Evolutionary conservation across 2,329 filamentous ascomycete species (phyloP), one percentile per base, ranked within the genome.

Genomic region (Penicillium glabrum): DNA sequence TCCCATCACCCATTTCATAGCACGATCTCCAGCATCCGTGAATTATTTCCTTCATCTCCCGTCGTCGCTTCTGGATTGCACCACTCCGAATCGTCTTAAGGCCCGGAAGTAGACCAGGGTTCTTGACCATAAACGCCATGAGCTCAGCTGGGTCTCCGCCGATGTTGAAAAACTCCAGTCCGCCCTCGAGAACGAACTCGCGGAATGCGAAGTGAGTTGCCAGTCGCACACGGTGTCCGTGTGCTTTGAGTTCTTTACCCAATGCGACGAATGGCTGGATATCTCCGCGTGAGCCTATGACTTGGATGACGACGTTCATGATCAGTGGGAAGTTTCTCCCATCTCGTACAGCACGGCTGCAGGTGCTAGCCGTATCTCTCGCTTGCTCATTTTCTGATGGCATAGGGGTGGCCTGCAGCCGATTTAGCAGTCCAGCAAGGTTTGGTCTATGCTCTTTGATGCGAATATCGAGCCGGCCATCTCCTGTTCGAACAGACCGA

Each of bases 121-220:
- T 89, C 73, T 93, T 93, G 48, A 95, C 91, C 91, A 95, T 95
- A 67, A 93, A 95, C 1, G 91, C 89, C 89, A 91, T 92, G 45
- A 91, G 79, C 65, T 89, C 84, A 1, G 85, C 83, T 1, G 89
- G 89, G 69, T 91, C 88, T 4, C 89, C 89, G 19, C 89, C 88
- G 49, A 91, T 89, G 60, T 79, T 84, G 72, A 89, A 91, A 70
- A 91, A 93, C 65, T 92, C 89, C 24, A 93, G 80, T 0, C 82
- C 88, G 68, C 86, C 87, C 52, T 90, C 86, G 56, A 86, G 83
- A 4, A 92, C 86, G 62, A 91, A 90, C 0, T 78, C 72, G 61
- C 85, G 80, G 66, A 93, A 93, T 1, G 80, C 85, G 3, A 83
- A 74, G 66, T 93, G 89, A 0, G 89, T 93, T 10, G 89, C 89